Base-by-base conservation (phyloP, 352 stramenopile genomes). In the Pythium rhizo-oryzae region DNA sequence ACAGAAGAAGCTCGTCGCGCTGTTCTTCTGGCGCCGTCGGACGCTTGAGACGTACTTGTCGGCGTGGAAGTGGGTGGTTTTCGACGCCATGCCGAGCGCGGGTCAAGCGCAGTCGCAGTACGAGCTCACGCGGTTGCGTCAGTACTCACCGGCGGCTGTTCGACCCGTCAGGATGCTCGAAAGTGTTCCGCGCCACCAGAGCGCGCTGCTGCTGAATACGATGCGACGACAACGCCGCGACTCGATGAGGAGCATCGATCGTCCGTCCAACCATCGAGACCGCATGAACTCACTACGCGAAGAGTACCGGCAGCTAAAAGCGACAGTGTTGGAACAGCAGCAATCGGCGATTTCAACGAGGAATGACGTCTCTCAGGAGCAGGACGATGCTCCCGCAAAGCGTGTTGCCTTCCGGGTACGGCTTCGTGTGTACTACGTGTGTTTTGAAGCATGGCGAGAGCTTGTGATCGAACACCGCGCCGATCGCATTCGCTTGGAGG, bases 11-110 rank as follows among this genome's bases (percentile, higher is more conserved):
- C 23, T 67, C 16, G 50, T 74, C 0, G 68, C 68, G 11, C 43
- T 74, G 6, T 74, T 74, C 21, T 74, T 67, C 30, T 74, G 68
- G 68, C 61, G 37, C 2, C 61, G 68, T 0, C 62, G 54, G n/a
- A 59, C 68, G 12, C 50, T 74, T 3, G 61, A 70, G 62, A 67
- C 55, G 49, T 67, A 67, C 25, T 37, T 74, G 6, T 28, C 30
- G 3, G 68, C 57, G 8, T 74, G 68, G 68, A 64, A 59, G 46
- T 54, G 35, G 57, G 33, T 62, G 16, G 46, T 63, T 4, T 63
- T 65, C 30, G 16, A 67, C 21, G 11, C 56, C 0, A 21, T n/a
- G 43, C 52, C 28, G 11, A 49, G 37, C 11, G 28, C 15, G 8
- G 25, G 2, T 19, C 37, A 25, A 24, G n/a, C 9, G 6, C 44